Conservation (phyloP, 2,329 filamentous ascomycete genomes). For the Colletotrichum spinosum region DNA sequence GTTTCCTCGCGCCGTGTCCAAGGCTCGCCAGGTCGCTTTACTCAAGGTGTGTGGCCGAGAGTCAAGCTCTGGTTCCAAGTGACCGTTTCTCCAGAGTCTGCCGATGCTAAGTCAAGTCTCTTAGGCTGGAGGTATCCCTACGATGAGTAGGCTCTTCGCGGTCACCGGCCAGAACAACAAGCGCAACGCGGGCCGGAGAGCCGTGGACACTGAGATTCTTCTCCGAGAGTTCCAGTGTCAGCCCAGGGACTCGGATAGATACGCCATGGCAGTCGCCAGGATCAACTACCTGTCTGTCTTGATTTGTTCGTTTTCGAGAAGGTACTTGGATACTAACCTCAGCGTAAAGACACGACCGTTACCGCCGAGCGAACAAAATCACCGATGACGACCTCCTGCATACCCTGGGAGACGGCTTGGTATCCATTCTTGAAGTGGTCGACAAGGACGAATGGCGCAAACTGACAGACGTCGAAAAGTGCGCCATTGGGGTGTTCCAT, state of each 20-base stretch:
- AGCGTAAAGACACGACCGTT: constrained; percentile 58
- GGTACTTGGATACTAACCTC: background rate
- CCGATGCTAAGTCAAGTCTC: background rate
- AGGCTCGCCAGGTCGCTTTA: constrained; percentile 67
- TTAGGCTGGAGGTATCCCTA: constrained; percentile 63
- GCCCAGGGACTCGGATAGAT: constrained; percentile 55
- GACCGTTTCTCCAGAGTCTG: background rate
- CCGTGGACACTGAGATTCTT: constrained; percentile 62
- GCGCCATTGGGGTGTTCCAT: constrained; percentile 68
- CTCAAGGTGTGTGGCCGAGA: constrained; percentile 57
- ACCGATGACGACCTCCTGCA: constrained; percentile 73
- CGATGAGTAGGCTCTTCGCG: constrained; percentile 61
- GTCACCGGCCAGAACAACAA: constrained; percentile 60
- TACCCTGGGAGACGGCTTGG: constrained; percentile 69
- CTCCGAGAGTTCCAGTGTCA: constrained; percentile 60
- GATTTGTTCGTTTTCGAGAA: background rate
- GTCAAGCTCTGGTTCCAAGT: background rate
- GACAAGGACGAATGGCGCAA: constrained; percentile 67
- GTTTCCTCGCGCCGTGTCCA: constrained; percentile 64
- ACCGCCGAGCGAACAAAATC: constrained; percentile 69
- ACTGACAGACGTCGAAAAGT: constrained; percentile 65
- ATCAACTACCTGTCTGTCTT: constrained; percentile 67
- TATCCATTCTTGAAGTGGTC: constrained; percentile 67
- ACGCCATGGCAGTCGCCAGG: constrained; percentile 65
- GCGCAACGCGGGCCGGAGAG: constrained; percentile 60